phyloP scores from a whole-genome alignment of 2,329 filamentous ascomycete genomes.

The Neonectria hederae region DNA sequence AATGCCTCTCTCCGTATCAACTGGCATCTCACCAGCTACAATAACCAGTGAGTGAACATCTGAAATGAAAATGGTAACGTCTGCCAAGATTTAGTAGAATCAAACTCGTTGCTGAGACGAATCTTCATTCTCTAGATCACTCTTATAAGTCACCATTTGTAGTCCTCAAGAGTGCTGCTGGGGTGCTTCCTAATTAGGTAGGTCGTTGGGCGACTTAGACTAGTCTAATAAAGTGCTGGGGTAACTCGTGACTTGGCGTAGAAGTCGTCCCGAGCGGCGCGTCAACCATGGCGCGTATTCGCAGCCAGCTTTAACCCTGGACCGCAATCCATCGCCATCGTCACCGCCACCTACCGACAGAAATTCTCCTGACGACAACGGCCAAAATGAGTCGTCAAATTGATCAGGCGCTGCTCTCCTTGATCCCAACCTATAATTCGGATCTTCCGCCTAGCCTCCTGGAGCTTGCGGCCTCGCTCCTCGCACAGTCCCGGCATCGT shows the following conservation, averaged over 20 bases:
- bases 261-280: constrained; percentile 6
- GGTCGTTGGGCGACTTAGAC: neutral
- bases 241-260: constrained; percentile 24
- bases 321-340: constrained; percentile 16
- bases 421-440: constrained; percentile 77
- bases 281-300: constrained; percentile 11
- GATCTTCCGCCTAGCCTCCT: constrained; percentile 75
- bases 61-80: neutral
- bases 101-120: neutral
- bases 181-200: neutral
- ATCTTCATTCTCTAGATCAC: neutral
- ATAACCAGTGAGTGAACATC: neutral
- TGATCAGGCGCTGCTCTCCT: constrained; percentile 75
- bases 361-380: neutral
- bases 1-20: neutral
- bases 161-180: constrained; percentile 2
- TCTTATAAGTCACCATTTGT: neutral
- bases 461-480: constrained; percentile 75
- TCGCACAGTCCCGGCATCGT: constrained; percentile 82
- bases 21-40: too few relatives aligned
- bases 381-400: constrained; percentile 75
- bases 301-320: neutral
- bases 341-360: neutral
- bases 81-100: neutral
- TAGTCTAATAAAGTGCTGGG: neutral